phyloP scores from a whole-genome alignment of 208 protist genomes.

The Trypanosoma conorhini region DNA sequence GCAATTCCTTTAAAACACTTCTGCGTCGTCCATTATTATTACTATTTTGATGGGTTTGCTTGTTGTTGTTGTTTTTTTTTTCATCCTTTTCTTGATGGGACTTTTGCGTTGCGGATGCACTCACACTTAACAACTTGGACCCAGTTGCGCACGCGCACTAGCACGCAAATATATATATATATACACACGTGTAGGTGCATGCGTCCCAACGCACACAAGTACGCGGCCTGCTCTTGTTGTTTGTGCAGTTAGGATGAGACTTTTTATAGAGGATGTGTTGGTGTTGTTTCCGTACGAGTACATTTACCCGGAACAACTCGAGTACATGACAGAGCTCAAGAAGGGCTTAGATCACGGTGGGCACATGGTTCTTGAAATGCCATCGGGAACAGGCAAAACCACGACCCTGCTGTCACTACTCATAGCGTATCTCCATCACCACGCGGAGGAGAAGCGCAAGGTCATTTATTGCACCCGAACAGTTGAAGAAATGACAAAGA shows the following conservation, averaged over 20 bases:
- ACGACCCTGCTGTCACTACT: slow-evolving; percentile 98
- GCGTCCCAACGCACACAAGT: slow-evolving; percentile 14
- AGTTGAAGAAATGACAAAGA: slow-evolving; percentile 99
- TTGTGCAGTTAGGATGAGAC: slow-evolving; percentile 73
- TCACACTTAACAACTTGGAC: not conserved
- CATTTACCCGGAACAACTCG: slow-evolving; percentile 99
- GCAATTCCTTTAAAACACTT: no score
- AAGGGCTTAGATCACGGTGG: slow-evolving; percentile 92
- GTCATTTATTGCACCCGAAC: slow-evolving; percentile 99
- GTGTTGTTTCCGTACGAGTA: slow-evolving; percentile 99
- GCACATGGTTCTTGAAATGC: slow-evolving; percentile 99
- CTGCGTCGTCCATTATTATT: no score
- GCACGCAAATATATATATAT: no score
- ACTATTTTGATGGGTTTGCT: not conserved
- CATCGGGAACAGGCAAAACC: slow-evolving; percentile 99
- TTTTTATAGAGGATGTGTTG: slow-evolving; percentile 96
- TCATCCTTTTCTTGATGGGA: not conserved
- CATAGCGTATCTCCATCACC: slow-evolving; percentile 92
- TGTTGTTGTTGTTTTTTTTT: slow-evolving; percentile 12
- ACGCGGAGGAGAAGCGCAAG: slow-evolving; percentile 94
- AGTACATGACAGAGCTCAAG: slow-evolving; percentile 98
- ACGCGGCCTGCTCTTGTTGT: slow-evolving; percentile 12
- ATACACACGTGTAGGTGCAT: slow-evolving; percentile 23
- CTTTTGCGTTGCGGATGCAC: not conserved
- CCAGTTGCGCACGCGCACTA: slow-evolving; percentile 14